Evolutionary conservation across 495 filamentous ascomycete species (phyloP).

Genomic region (Aspergillus hancockii): DNA sequence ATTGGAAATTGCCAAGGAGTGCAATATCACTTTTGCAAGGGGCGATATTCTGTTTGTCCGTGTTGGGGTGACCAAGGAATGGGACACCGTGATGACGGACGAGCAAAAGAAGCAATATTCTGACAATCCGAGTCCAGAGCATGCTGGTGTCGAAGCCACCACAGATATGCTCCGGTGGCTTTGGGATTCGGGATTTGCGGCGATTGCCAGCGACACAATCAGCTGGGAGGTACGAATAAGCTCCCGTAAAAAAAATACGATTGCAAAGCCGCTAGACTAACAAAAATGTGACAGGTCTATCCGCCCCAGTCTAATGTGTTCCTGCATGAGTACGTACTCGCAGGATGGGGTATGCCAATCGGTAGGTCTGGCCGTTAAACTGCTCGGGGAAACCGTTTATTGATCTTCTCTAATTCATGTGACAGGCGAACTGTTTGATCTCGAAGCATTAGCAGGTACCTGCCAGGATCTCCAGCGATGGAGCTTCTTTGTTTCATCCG

Average conservation of each 20-base stretch:
- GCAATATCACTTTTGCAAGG: constrained; percentile 40
- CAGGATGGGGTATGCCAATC: constrained; percentile 59
- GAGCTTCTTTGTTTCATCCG: constrained; percentile 56
- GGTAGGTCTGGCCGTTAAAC: constrained; percentile 29
- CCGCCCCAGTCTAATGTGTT: constrained; percentile 36
- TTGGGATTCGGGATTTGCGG: constrained; percentile 51
- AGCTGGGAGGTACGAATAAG: constrained; percentile 42
- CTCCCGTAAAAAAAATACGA: neutral
- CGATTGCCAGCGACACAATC: constrained; percentile 51
- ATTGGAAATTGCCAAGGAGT: constrained; percentile 34
- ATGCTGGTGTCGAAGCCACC: constrained; percentile 46
- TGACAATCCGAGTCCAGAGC: constrained; percentile 24
- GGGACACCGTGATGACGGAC: constrained; percentile 39
- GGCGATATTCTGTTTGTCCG: constrained; percentile 59
- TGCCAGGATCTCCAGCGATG: constrained; percentile 48
- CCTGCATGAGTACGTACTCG: constrained; percentile 55
- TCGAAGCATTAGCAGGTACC: constrained; percentile 46
- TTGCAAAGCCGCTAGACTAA: neutral
- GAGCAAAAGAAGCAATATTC: constrained; percentile 35
- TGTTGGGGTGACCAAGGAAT: constrained; percentile 46
- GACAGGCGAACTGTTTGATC: constrained; percentile 54
- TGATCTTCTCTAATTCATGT: constrained; percentile 9
- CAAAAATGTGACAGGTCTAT: constrained; percentile 27
- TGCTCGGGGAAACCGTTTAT: neutral
- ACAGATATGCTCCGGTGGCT: constrained; percentile 46